These are phyloP conservation scores for Casuarina glauca DNA, from an alignment of 306 rosid species.

Conservation along the genomic window DNA sequence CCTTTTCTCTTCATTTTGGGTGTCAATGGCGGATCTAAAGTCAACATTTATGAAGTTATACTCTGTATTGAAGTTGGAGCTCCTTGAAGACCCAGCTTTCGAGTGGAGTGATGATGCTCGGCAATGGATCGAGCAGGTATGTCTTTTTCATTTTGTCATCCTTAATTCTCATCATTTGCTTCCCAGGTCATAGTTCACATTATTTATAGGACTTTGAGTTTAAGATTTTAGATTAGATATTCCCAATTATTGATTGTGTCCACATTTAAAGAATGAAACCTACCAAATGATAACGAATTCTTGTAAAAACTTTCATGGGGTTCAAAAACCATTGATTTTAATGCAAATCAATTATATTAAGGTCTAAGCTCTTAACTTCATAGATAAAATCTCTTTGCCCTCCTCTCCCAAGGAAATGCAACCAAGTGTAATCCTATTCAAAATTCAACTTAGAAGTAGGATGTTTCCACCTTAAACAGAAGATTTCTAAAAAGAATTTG, in stretches of 20 bases:
- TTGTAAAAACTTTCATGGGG: background rate
- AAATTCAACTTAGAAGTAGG: too few relatives aligned
- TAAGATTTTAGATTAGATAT: background rate
- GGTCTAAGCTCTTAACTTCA: background rate
- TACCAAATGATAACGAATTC: background rate
- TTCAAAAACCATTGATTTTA: background rate
- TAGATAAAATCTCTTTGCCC: background rate
- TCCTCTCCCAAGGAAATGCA: background rate
- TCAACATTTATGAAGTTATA: slow-evolving; percentile 69
- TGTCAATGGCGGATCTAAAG: slow-evolving; percentile 73
- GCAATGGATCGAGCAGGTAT: slow-evolving; percentile 71
- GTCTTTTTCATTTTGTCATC: background rate
- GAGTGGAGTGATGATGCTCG: slow-evolving; percentile 66
- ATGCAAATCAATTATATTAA: background rate
- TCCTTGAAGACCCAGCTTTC: slow-evolving; percentile 71
- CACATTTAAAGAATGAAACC: background rate
- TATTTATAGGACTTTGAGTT: background rate
- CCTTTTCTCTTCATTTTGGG: background rate
- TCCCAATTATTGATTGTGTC: too few relatives aligned
- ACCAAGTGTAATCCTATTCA: background rate
- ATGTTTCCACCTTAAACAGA: too few relatives aligned
- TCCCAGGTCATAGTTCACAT: background rate
- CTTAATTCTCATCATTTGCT: background rate
- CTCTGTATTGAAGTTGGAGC: slow-evolving; percentile 67
- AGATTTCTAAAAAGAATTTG: too few relatives aligned